A percentile compares a stretch with the other conserved stretches of the same genome.
phyloP scores from a whole-genome alignment of 768 basidiomycete genomes.

The Termitomyces sp. region DNA sequence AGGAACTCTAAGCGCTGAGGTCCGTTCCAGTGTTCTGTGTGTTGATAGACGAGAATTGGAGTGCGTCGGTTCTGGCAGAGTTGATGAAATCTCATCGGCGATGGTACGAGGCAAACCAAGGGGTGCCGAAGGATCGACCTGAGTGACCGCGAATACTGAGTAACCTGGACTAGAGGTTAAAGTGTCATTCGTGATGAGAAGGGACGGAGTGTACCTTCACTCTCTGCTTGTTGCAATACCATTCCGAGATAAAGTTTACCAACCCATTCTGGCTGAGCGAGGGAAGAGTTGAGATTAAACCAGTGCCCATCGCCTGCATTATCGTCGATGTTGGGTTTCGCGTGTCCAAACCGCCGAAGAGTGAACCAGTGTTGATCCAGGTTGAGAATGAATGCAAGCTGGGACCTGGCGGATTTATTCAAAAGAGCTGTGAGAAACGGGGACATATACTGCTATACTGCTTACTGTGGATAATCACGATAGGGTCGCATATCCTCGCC shows the following conservation, averaged over 20 bases:
- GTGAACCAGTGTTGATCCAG: conserved; percentile 88
- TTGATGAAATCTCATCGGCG: conserved; percentile 66
- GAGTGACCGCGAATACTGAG: conserved; percentile 73
- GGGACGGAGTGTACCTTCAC: conserved; percentile 51
- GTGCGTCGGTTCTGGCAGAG: conserved; percentile 45
- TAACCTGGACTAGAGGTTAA: conserved; percentile 47
- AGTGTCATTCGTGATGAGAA: background rate
- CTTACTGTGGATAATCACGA: conserved; percentile 73
- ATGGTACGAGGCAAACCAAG: conserved; percentile 58
- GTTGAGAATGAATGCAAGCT: conserved; percentile 86
- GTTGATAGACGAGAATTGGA: conserved; percentile 5
- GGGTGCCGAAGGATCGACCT: conserved; percentile 48
- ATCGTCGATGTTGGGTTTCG: conserved; percentile 31
- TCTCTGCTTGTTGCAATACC: conserved; percentile 83
- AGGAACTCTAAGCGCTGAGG: conserved; percentile 5
- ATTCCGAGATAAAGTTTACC: conserved; percentile 78
- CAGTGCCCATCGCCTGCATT: conserved; percentile 24
- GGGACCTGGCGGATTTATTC: conserved; percentile 40
- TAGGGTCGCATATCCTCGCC: conserved; percentile 75
- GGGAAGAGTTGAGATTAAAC: conserved; percentile 78
- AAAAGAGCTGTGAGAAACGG: background rate
- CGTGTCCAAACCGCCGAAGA: conserved; percentile 69
- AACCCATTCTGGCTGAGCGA: conserved; percentile 73
- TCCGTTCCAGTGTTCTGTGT: conserved; percentile 1
- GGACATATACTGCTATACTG: conserved; percentile 16